phyloP scores from a whole-genome alignment of 139 green algal species.

The Closterium sp. region DNA sequence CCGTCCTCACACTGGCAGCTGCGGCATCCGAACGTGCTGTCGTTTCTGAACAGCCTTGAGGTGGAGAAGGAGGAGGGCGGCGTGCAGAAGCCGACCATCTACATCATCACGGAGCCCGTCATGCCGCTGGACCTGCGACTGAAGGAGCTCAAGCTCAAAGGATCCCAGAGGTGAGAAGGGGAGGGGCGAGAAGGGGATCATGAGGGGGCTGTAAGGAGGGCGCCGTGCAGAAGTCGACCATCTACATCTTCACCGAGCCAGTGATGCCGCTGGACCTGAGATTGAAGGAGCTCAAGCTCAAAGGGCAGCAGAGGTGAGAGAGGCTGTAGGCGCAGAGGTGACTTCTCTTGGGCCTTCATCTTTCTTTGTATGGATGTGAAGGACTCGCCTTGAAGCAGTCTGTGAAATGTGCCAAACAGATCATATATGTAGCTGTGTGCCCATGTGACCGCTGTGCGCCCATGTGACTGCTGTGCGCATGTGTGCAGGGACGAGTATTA shows the following conservation, averaged over 20 bases:
- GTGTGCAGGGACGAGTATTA: conserved; percentile 81
- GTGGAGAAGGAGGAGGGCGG: conserved; percentile 53
- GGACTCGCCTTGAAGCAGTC: too few species aligned
- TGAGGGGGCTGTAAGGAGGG: neutral
- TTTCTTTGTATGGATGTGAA: too few species aligned
- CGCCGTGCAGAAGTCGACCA: conserved; percentile 2
- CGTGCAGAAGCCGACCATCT: conserved; percentile 19
- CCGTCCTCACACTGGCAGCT: conserved; percentile 11
- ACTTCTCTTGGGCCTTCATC: too few species aligned
- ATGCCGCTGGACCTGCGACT: conserved; percentile 30
- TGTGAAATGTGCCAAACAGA: too few species aligned
- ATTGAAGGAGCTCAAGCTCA: conserved; percentile 34
- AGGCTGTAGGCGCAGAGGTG: too few species aligned
- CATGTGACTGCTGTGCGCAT: neutral
- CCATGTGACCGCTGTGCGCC: neutral
- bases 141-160: conserved; percentile 33
- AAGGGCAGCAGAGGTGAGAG: conserved; percentile 34
- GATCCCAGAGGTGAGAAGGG: conserved; percentile 26
- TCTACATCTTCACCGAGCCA: conserved; percentile 50
- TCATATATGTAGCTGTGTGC: conserved; percentile 2
- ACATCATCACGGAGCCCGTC: conserved; percentile 51
- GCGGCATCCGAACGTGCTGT: conserved; percentile 49
- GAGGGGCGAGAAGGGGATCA: neutral
- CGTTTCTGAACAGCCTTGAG: conserved; percentile 50
- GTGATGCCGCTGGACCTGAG: conserved; percentile 26